These are phyloP conservation scores for Spiromastix sp. DNA, from an alignment of 2,329 filamentous ascomycete genomes.

Conservation along the genomic window DNA sequence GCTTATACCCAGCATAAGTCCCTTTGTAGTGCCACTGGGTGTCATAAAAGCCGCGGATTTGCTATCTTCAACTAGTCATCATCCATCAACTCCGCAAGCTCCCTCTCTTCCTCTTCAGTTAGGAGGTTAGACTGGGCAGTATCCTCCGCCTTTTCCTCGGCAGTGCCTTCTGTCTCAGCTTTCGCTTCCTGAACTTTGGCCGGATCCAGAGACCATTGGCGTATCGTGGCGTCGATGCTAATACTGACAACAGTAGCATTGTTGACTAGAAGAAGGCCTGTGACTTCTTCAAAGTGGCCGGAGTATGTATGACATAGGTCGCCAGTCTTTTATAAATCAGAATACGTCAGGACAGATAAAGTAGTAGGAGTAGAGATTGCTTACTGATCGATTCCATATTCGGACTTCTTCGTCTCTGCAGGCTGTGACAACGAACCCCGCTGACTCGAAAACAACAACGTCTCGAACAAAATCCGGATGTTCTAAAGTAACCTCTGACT, in stretches of 20 bases:
- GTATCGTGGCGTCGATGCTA: conserved; percentile 79
- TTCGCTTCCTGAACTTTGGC: conserved; percentile 46
- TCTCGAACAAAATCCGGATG: conserved; percentile 90
- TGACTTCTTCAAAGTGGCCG: conserved; percentile 91
- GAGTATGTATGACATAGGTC: conserved; percentile 62
- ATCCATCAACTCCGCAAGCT: conserved; percentile 84
- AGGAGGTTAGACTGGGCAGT: conserved; percentile 44
- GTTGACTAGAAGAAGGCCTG: conserved; percentile 58
- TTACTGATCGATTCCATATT: conserved; percentile 63
- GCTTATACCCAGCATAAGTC: too few species aligned
- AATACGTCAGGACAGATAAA: neutral
- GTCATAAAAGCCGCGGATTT: too few species aligned
- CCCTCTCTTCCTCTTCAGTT: conserved; percentile 84
- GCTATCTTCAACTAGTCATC: too few species aligned
- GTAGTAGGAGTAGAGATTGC: conserved; percentile 12
- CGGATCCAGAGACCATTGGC: conserved; percentile 67
- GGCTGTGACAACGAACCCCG: conserved; percentile 72
- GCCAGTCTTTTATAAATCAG: conserved; percentile 45
- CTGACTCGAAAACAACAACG: conserved; percentile 57
- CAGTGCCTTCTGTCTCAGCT: conserved; percentile 36
- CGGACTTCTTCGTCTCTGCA: conserved; percentile 87
- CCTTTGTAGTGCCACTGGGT: too few species aligned
- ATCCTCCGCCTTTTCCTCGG: conserved; percentile 36
- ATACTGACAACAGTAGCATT: conserved; percentile 58
- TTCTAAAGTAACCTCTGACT: conserved; percentile 57